phyloP scores from a whole-genome alignment of 495 filamentous ascomycete species.

The Penicillium canescens region DNA sequence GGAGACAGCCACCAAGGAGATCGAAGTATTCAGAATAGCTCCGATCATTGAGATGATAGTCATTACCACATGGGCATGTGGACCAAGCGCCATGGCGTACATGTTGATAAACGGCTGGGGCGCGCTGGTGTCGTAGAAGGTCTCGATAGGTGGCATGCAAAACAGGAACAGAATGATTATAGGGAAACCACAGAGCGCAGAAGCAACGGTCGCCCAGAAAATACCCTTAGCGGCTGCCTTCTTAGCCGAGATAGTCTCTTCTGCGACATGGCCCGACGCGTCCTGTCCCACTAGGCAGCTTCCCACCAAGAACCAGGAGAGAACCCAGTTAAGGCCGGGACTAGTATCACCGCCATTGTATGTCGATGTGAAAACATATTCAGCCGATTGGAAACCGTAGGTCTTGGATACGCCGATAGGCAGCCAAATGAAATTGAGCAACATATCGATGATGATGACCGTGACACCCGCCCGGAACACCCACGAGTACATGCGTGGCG shows the following conservation, averaged over 20 bases:
- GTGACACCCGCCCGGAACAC: constrained; percentile 37
- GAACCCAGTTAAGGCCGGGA: constrained; percentile 35
- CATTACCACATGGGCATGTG: constrained; percentile 35
- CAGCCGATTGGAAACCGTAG: constrained; percentile 36
- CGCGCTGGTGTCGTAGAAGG: constrained; percentile 27
- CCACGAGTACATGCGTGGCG: constrained; percentile 34
- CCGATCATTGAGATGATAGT: constrained; percentile 37
- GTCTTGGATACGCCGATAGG: constrained; percentile 34
- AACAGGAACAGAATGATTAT: constrained; percentile 39
- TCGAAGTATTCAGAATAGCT: constrained; percentile 37
- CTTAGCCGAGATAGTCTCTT: constrained; percentile 38
- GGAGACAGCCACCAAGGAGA: constrained; percentile 38
- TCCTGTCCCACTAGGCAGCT: constrained; percentile 37
- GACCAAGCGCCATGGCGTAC: constrained; percentile 36
- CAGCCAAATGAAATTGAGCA: constrained; percentile 40
- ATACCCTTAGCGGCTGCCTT: constrained; percentile 38
- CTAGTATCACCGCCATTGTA: constrained; percentile 33
- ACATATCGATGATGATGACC: constrained; percentile 33
- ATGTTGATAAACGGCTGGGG: constrained; percentile 43
- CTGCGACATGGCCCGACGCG: constrained; percentile 38
- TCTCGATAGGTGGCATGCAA: constrained; percentile 36
- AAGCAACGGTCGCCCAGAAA: constrained; percentile 38
- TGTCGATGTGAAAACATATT: constrained; percentile 34
- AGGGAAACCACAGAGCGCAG: constrained; percentile 34
- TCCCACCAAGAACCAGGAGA: constrained; percentile 34